Conservation (phyloP, 768 basidiomycete species). For the Leccinum incarnatum region DNA sequence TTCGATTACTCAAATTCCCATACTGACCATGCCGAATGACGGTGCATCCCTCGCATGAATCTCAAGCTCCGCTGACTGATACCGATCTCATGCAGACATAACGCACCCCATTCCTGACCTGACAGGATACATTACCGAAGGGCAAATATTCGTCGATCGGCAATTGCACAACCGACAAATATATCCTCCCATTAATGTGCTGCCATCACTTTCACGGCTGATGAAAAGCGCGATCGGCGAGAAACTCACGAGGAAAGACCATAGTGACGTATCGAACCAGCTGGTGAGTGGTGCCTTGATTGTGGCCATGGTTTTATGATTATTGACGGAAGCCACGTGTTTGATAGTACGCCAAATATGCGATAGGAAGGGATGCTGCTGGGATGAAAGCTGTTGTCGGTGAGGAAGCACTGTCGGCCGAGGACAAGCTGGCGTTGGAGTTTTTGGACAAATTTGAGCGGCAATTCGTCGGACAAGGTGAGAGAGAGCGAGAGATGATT, state of each 20-base stretch:
- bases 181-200: constrained; percentile 98
- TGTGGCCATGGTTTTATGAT: constrained; percentile 6
- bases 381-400: constrained; percentile 99
- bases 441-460: constrained; percentile 98
- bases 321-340: constrained; percentile 22
- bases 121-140: constrained; percentile 99
- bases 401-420: constrained; percentile 91
- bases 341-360: constrained; percentile 94
- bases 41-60: constrained; percentile 50
- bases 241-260: constrained; percentile 95
- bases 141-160: constrained; percentile 98
- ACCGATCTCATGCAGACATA: constrained; percentile 65
- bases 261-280: constrained; percentile 99
- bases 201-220: constrained; percentile 96
- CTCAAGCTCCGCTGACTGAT: constrained; percentile 24
- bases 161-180: constrained; percentile 96
- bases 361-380: constrained; percentile 94
- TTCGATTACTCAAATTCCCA: constrained; percentile 99
- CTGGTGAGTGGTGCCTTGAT: constrained; percentile 57
- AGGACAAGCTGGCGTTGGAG: constrained; percentile 96
- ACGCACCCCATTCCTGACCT: constrained; percentile 99
- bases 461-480: constrained; percentile 96
- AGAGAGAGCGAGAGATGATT: constrained; percentile 25
- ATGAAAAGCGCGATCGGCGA: constrained; percentile 99
- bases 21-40: constrained; percentile 99